These are phyloP conservation scores for Phialocephala subalpina DNA, from an alignment of 2,329 filamentous ascomycete genomes.

Conservation along the genomic window DNA sequence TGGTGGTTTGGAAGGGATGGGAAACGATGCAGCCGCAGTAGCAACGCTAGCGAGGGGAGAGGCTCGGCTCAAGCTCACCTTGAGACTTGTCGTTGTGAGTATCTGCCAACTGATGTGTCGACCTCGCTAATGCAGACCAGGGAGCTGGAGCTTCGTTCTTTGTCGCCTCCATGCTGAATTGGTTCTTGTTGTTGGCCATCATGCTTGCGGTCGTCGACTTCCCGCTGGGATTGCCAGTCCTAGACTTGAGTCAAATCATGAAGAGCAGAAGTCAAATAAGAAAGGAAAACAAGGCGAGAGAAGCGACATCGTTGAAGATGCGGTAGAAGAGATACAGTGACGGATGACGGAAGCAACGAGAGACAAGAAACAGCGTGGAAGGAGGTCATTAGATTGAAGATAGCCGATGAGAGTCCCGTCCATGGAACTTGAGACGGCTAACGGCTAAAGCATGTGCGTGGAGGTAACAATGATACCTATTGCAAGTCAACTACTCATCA, in stretches of 20 bases:
- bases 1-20: background rate
- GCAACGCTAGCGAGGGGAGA: background rate
- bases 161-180: slow-evolving; percentile 1
- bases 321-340: background rate
- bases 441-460: too few species aligned
- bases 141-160: slow-evolving; percentile 7
- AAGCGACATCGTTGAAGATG: background rate
- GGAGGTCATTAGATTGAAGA: too few species aligned
- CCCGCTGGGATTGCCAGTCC: background rate
- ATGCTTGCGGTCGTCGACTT: slow-evolving; percentile 10
- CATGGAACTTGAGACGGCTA: too few species aligned
- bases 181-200: slow-evolving; percentile 8
- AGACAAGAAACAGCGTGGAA: background rate
- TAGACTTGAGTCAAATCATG: slow-evolving; percentile 6
- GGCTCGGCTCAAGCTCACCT: background rate
- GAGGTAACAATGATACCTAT: too few species aligned
- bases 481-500: too few species aligned
- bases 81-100: slow-evolving; percentile 3
- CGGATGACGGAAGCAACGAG: background rate
- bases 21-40: background rate
- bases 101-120: background rate
- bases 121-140: background rate
- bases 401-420: too few species aligned
- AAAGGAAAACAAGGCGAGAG: background rate
- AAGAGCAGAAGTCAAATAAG: background rate